Conservation (phyloP, 305 asterid genomes). For the Lippia alba region DNA sequence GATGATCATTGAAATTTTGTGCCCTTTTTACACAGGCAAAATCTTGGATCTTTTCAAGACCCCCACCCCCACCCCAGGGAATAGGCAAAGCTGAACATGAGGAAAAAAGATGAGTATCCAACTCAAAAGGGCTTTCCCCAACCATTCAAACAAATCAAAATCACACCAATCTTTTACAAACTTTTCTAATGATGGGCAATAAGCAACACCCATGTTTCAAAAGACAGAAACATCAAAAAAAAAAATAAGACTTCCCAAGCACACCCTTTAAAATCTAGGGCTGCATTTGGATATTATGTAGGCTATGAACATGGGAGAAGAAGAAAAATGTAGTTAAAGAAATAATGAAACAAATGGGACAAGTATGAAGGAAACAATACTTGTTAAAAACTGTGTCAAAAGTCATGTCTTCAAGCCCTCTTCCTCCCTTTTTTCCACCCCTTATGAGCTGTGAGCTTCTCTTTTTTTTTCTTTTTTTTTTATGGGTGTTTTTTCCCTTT, state of each 20-base stretch:
- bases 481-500: not conserved
- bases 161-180: conserved; percentile 41
- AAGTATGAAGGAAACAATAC: conserved; percentile 34
- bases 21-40: conserved; percentile 21
- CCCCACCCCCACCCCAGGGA: conserved; percentile 21
- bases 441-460: conserved; percentile 32
- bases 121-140: conserved; percentile 38
- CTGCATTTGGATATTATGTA: conserved; percentile 45
- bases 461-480: not conserved
- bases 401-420: conserved; percentile 39
- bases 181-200: conserved; percentile 37
- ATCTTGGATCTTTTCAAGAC: too few species aligned
- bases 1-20: conserved; percentile 21
- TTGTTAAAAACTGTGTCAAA: conserved; percentile 37
- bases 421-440: conserved; percentile 33
- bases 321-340: conserved; percentile 21
- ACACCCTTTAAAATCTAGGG: conserved; percentile 64
- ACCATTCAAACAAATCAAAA: conserved; percentile 56
- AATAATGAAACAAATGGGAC: conserved; percentile 33
- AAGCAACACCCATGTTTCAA: conserved; percentile 53
- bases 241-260: conserved; percentile 40
- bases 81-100: conserved; percentile 27
- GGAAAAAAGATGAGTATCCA: conserved; percentile 30
- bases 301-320: conserved; percentile 32
- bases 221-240: conserved; percentile 45